Evolutionary conservation across 140 eudicot species (phyloP).

Genomic region (Ambrosia hybrid): DNA sequence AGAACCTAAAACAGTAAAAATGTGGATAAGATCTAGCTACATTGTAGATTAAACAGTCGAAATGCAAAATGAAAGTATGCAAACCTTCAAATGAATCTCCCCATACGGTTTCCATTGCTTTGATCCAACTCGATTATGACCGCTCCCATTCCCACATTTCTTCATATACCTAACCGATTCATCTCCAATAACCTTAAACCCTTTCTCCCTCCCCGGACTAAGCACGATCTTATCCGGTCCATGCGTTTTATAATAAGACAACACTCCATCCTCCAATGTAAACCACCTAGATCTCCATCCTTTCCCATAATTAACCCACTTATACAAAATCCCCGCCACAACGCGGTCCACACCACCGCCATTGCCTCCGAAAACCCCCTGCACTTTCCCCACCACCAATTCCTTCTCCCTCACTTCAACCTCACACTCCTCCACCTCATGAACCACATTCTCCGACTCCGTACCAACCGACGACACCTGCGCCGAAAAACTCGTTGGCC

Average conservation of each 20-base stretch:
- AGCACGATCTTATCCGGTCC: conserved; percentile 85
- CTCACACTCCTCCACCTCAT: conserved; percentile 46
- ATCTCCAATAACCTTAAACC: conserved; percentile 77
- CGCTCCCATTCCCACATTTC: conserved; percentile 52
- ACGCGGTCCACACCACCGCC: conserved; percentile 36
- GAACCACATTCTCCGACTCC: conserved; percentile 38
- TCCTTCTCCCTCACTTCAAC: conserved; percentile 46
- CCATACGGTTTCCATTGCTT: conserved; percentile 90
- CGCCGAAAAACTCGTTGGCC: conserved; percentile 52
- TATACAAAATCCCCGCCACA: conserved; percentile 82
- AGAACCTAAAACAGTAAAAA: not conserved
- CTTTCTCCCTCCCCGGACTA: conserved; percentile 56
- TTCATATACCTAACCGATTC: conserved; percentile 76
- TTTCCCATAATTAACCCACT: conserved; percentile 98
- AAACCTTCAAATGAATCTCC: conserved; percentile 90
- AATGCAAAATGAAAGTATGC: conserved; percentile 6
- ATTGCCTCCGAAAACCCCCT: conserved; percentile 34
- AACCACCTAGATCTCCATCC: conserved; percentile 99
- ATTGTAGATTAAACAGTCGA: conserved; percentile 16
- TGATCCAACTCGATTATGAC: conserved; percentile 31
- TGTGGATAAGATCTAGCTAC: conserved; percentile 11
- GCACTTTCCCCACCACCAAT: conserved; percentile 11
- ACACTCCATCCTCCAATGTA: conserved; percentile 88
- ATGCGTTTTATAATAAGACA: conserved; percentile 88
- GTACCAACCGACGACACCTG: conserved; percentile 64